Conservation (phyloP, 2,329 filamentous ascomycete genomes). For the Venturia aucupariae region DNA sequence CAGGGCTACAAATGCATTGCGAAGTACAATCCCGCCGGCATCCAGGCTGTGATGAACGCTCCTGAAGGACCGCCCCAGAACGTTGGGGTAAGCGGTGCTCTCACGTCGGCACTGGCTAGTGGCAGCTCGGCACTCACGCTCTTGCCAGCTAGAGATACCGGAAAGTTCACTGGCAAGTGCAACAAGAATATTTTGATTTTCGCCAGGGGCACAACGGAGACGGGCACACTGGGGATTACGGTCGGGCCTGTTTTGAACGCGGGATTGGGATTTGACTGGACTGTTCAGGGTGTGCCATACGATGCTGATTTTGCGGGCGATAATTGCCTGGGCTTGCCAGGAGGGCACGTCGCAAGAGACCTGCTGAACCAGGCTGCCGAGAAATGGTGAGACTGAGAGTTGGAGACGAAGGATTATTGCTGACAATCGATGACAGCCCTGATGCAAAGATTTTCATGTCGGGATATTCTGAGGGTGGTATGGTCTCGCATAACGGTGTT, state of each 20-base stretch:
- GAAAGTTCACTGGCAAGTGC: background rate
- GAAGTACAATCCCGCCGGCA: slow-evolving; percentile 6
- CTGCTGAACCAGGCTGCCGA: slow-evolving; percentile 6
- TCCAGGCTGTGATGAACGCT: background rate
- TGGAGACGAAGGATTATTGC: background rate
- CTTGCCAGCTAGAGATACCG: background rate
- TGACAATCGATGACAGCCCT: background rate
- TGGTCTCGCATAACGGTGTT: slow-evolving; percentile 7
- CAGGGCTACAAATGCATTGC: background rate
- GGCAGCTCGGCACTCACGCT: background rate
- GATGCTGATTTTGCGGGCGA: slow-evolving; percentile 5
- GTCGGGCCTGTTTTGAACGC: slow-evolving; percentile 11
- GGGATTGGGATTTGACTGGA: slow-evolving; percentile 7
- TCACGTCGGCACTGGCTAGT: background rate
- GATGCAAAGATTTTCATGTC: slow-evolving; percentile 1
- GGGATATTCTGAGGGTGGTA: slow-evolving; percentile 9
- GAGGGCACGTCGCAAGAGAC: slow-evolving; percentile 7
- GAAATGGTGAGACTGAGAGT: slow-evolving; percentile 2
- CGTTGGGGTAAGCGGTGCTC: background rate
- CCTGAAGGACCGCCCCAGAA: background rate
- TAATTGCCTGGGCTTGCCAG: slow-evolving; percentile 9
- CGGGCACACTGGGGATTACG: background rate
- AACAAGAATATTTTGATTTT: slow-evolving; percentile 9
- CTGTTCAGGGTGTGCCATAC: background rate
- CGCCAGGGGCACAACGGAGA: slow-evolving; percentile 8